Evolutionary conservation across 2,329 filamentous ascomycete genomes (phyloP), one percentile per base, ranked within the genome.

Genomic region (Arachnomyces sp.): DNA sequence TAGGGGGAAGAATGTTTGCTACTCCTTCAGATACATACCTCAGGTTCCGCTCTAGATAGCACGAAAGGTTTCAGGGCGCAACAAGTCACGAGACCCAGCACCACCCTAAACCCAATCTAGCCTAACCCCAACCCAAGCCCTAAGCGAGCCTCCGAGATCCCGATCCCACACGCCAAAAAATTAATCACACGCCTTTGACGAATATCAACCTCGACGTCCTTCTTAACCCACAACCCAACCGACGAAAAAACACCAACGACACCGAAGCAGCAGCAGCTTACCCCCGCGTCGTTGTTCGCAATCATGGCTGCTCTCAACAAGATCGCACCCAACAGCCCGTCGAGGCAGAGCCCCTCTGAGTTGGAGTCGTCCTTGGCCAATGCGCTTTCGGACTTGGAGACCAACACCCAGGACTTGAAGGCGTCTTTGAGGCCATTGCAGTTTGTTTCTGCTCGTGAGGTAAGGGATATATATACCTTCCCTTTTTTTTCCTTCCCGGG

Each of bases 371-470:
- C 76, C 79, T 93, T 98, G 70, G 92, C 92, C 69, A 85, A 83
- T 74, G 92, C 92, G 75, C 86, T 98, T 56, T 93, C 84, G 78
- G 92, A 98, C 67, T 86, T 98, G 74, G 92, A 98, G 87, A 89
- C 82, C 77, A 95, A 95, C 83, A 95, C 92, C 67, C 78, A 88
- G 70, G 92, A 98, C 75, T 86, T 98, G 75, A 94, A 90, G 85
- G 80, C 80, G 65, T 84, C 88, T 60, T 84, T 98, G 68, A 84
- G 92, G 67, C 92, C 92, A 72, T 83, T 98, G 74, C 92, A 98
- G 81, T 89, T 98, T 74, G 86, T 93, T 71, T 94, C 86, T 75
- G 92, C 92, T 69, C 87, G 89, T 73, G 92, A 98, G 90, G 92
- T 98, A 84, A 88, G 88, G 39, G 29, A 36, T 28, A 35, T 30